Percentiles rank a stretch among this genome's conserved stretches.
phyloP scores from a whole-genome alignment of 2,329 filamentous ascomycete species.

The Hypomyces rosellus region DNA sequence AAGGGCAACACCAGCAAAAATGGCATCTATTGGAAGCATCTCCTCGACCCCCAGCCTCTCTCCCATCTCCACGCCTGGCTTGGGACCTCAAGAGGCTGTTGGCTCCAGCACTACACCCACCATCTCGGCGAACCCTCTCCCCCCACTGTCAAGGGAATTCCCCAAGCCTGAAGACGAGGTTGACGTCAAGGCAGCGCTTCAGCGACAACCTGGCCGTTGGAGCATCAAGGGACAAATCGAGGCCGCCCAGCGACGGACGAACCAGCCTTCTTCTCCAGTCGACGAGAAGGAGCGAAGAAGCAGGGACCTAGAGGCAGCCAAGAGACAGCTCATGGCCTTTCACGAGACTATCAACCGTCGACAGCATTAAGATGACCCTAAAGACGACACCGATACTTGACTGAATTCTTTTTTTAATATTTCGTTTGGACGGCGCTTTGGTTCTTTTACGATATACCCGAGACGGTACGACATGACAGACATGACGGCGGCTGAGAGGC shows the following conservation, averaged over 20 bases:
- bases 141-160: constrained; percentile 30
- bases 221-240: constrained; percentile 31
- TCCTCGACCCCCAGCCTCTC: constrained; percentile 5
- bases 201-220: constrained; percentile 37
- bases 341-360: constrained; percentile 18
- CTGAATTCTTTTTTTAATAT: background rate
- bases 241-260: constrained; percentile 24
- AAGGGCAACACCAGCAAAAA: no score
- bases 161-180: constrained; percentile 35
- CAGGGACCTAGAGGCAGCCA: constrained; percentile 39
- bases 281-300: constrained; percentile 29
- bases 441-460: no score
- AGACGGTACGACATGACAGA: no score
- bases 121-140: constrained; percentile 21
- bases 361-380: background rate
- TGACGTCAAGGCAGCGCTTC: constrained; percentile 37
- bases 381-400: background rate
- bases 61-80: constrained; percentile 4
- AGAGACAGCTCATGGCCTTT: constrained; percentile 39
- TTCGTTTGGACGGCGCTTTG: background rate
- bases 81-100: constrained; percentile 6
- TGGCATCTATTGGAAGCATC: background rate
- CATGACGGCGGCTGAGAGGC: no score
- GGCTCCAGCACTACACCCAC: background rate
- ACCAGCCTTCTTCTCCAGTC: constrained; percentile 16